Evolutionary conservation across 495 filamentous ascomycete species (phyloP), one percentile per base, ranked within the genome.

Genomic region (Clavariopsis aquatica): DNA sequence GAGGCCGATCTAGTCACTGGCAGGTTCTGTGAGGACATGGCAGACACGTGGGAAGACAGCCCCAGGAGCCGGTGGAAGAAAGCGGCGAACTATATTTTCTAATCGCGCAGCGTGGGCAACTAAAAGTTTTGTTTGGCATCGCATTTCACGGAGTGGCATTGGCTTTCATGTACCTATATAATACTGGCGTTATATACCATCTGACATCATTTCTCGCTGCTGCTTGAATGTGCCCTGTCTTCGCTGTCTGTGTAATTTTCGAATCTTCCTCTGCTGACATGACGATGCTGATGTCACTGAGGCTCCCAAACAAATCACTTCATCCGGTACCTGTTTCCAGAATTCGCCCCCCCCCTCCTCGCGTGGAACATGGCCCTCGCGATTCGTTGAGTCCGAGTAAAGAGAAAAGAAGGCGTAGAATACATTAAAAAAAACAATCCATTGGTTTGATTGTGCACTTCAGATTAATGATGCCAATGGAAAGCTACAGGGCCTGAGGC

Each of bases 1-100:
- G 71, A 72, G 23, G 73, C 71, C 2, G 73, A 75, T 53, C 58
- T 75, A 8, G 69, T 67, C 20, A 65, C 66, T 17, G 73, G 71
- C 2, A 47, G 45, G 20, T 64, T 63, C 17, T 19, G 63, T 2
- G 65, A 66, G 51, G 73, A 68, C 49, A 27, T 65, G 1, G 52
- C 70, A 24, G 73, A 75, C 9, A 64, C 43, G 22, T 64, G 53
- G 68, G 68, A 70, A 52, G 68, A 62, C 27, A 31, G 28, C n/a
- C 58, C 57, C 13, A 31, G 62, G 31, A 62, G 62, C 45, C 17
- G 57, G 22, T 66, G 67, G 67, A 69, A 55, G 58, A 65, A 57
- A 51, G 46, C 28, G 31, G 8, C 53, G 2, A 56, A 52, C 45
- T 31, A 19, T 29, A 6, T 69, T 31, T 64, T 60, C 24, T 69